Evolutionary conservation across 2,329 filamentous ascomycete genomes (phyloP), one percentile per base, ranked within the genome.

Genomic region (Nothophaeocryptopus gaeumannii): DNA sequence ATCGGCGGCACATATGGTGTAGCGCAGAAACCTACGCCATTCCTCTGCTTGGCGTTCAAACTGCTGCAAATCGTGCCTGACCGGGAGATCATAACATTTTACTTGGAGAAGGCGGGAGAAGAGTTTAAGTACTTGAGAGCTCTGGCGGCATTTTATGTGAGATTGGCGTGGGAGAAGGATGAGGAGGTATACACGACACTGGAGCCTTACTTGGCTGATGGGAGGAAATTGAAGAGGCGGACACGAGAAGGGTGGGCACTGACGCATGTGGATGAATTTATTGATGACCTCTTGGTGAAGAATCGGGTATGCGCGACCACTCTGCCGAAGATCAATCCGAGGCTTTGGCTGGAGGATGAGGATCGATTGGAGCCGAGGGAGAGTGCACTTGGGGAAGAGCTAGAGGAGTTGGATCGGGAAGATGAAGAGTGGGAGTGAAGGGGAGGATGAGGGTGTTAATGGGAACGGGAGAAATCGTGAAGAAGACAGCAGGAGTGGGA

Each of bases 31-130:
- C 92, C 93, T 0, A 89, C 89, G 2, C 88, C 93, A 0, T 99
- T 99, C 65, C 78, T 99, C 20, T 99, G 93, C 65, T 80, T 99
- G 2, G 88, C 88, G 2, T 95, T 99, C 72, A 99, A 97, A 75
- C 79, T 99, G 45, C 80, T 97, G 49, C 90, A 96, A 73, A 79
- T 99, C 8, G 84, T 84, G 20, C 93, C 93, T 1, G 81, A 82
- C 53, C 85, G 88, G 67, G 86, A 85, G 37, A 81, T 97, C 31
- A 74, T 99, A 26, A 71, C 81, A 35, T 88, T 90, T 65, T 96
- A 96, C 68, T 71, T 99, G 29, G 74, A 82, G 49, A 85, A 85
- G 62, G 86, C 85, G 47, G 89, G 84, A 39, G 84, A 87, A 33
- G 72, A 79, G 37, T 84, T 80, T 68, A 85, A 84, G 58, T 99